Percentiles rank a stretch among this genome's conserved stretches.
These are phyloP conservation scores for Tricholoma terreum DNA, from an alignment of 768 basidiomycete species.

Conservation along the genomic window DNA sequence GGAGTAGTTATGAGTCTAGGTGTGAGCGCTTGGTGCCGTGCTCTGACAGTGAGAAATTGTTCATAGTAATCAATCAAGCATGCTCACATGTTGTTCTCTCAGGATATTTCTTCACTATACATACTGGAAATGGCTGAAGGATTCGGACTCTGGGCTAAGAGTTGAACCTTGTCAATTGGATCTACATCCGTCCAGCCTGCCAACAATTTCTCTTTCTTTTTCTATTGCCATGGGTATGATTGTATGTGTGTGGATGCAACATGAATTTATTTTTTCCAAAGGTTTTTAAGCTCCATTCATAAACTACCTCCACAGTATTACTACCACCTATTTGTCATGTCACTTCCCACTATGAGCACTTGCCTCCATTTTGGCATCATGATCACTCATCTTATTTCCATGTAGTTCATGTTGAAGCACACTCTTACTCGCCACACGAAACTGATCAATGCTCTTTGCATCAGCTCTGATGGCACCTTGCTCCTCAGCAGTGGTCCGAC, in stretches of 20 bases:
- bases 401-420: not conserved
- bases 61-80: not conserved
- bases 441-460: not conserved
- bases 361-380: not conserved
- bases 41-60: not conserved
- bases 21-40: too few species aligned
- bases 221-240: too few species aligned
- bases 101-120: not conserved
- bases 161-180: too few species aligned
- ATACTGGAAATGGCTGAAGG: too few species aligned
- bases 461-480: not conserved
- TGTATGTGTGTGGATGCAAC: not conserved
- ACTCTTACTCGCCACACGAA: not conserved
- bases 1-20: too few species aligned
- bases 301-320: not conserved
- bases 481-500: conserved; percentile 1
- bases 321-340: not conserved
- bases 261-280: not conserved
- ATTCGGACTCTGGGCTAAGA: too few species aligned
- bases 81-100: not conserved
- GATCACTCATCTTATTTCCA: not conserved
- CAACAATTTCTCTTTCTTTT: not conserved
- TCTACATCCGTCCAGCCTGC: too few species aligned
- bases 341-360: not conserved
- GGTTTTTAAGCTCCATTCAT: not conserved